phyloP scores from a whole-genome alignment of 2,329 filamentous ascomycete genomes.

The Pseudogymnoascus verrucosus region DNA sequence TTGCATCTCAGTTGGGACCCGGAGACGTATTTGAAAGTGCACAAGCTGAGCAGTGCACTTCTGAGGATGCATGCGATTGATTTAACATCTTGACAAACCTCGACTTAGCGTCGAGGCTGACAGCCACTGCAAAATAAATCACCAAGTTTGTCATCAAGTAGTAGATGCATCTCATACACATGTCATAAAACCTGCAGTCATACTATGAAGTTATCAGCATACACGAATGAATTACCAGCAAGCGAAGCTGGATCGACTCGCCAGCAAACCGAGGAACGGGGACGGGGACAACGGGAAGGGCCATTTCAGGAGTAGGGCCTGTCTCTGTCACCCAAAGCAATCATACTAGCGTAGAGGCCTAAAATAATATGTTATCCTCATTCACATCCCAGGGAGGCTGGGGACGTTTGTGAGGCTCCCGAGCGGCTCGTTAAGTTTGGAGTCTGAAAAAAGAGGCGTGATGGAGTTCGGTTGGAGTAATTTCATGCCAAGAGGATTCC shows the following conservation, averaged over 20 bases:
- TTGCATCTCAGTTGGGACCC: neutral
- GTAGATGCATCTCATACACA: neutral
- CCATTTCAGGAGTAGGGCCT: constrained; percentile 5
- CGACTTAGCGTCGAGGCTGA: neutral
- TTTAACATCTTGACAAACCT: neutral
- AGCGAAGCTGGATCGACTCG: neutral
- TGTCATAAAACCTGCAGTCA: neutral
- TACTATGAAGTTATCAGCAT: neutral
- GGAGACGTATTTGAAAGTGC: neutral
- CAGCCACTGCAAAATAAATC: neutral
- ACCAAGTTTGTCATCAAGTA: neutral
- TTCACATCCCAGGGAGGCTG: neutral
- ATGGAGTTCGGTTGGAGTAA: neutral
- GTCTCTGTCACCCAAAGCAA: neutral
- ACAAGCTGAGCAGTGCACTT: neutral
- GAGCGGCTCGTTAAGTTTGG: neutral
- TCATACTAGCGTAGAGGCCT: neutral
- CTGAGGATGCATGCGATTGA: neutral
- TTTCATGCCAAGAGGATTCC: neutral
- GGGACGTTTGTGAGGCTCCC: neutral
- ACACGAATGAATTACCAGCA: neutral
- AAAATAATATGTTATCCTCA: constrained; percentile 3
- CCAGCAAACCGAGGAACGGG: neutral
- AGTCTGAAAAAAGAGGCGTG: neutral
- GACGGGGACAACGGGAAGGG: neutral